Conservation (phyloP, 2,329 filamentous ascomycete species). For the Diaporthe longicolla region DNA sequence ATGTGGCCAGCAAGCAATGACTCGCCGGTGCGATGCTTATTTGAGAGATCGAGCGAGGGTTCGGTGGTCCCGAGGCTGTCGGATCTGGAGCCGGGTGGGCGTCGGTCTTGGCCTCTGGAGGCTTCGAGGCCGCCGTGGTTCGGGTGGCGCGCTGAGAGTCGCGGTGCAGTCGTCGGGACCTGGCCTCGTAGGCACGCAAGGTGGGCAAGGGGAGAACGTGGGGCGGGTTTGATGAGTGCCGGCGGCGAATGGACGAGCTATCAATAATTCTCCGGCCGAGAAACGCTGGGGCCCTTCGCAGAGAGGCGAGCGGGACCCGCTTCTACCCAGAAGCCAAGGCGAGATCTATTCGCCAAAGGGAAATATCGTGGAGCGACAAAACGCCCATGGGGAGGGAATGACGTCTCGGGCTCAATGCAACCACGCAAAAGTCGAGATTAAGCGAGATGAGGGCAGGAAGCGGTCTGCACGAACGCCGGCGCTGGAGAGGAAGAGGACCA, state of each 20-base stretch:
- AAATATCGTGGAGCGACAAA: constrained; percentile 32
- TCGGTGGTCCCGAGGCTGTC: constrained; percentile 16
- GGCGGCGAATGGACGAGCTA: constrained; percentile 5
- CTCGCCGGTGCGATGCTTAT: not conserved
- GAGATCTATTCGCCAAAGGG: constrained; percentile 20
- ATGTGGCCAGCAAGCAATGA: constrained; percentile 37
- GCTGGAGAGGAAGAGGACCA: not conserved
- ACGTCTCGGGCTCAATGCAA: constrained; percentile 29
- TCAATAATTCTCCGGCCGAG: constrained; percentile 33
- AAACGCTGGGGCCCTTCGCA: not conserved
- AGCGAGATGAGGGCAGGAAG: constrained; percentile 33
- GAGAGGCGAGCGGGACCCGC: constrained; percentile 19
- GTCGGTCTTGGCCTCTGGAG: constrained; percentile 14
- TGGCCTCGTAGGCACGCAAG: constrained; percentile 25
- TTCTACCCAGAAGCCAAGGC: constrained; percentile 24
- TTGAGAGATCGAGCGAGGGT: not conserved
- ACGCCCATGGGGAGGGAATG: constrained; percentile 35
- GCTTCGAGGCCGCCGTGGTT: constrained; percentile 9
- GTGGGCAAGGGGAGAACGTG: constrained; percentile 6
- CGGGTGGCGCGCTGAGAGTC: constrained; percentile 13
- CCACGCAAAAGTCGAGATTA: constrained; percentile 22
- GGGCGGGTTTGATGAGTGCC: constrained; percentile 33
- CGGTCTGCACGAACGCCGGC: constrained; percentile 18
- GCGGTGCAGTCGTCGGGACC: not conserved
- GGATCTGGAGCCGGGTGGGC: constrained; percentile 15